Percentiles rank a stretch among this genome's conserved stretches.
phyloP scores from a whole-genome alignment of 140 eudicot genomes.

The Erigeron philadelphicus region DNA sequence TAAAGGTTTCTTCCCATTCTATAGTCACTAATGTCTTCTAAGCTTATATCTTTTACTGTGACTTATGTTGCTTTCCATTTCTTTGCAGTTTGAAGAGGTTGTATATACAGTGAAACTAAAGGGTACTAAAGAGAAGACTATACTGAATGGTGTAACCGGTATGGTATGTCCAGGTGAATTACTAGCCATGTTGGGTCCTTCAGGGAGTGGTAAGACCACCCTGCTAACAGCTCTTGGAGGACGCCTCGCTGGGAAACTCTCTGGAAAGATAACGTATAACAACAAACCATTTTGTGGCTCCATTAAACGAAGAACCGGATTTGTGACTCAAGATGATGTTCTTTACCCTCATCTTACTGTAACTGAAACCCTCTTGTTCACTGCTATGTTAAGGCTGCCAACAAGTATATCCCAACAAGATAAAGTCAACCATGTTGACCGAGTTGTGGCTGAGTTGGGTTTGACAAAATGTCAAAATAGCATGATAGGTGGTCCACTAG shows the following conservation, averaged over 20 bases:
- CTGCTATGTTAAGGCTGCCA: conserved; percentile 83
- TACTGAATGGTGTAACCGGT: conserved; percentile 77
- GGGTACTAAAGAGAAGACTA: conserved; percentile 59
- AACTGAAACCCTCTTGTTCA: conserved; percentile 70
- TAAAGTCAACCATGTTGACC: conserved; percentile 60
- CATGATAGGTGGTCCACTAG: conserved; percentile 87
- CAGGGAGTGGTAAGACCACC: conserved; percentile 97
- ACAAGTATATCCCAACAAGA: conserved; percentile 44
- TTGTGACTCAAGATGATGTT: conserved; percentile 91
- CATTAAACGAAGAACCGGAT: conserved; percentile 72
- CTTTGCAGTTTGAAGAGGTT: conserved; percentile 72
- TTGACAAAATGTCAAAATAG: conserved; percentile 55
- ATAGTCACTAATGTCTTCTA: conserved; percentile 10
- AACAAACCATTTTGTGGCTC: conserved; percentile 69
- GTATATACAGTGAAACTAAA: conserved; percentile 63
- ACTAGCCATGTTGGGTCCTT: conserved; percentile 96
- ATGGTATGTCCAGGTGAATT: conserved; percentile 84
- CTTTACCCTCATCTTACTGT: conserved; percentile 91
- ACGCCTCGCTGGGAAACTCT: conserved; percentile 54
- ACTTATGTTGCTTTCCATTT: conserved; percentile 4
- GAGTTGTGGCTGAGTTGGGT: conserved; percentile 62
- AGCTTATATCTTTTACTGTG: neutral
- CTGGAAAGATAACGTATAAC: conserved; percentile 78
- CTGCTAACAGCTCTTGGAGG: conserved; percentile 90
- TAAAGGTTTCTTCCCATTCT: conserved; percentile 51